phyloP scores from a whole-genome alignment of 352 stramenopile genomes.

The Phytophthora cactorum region DNA sequence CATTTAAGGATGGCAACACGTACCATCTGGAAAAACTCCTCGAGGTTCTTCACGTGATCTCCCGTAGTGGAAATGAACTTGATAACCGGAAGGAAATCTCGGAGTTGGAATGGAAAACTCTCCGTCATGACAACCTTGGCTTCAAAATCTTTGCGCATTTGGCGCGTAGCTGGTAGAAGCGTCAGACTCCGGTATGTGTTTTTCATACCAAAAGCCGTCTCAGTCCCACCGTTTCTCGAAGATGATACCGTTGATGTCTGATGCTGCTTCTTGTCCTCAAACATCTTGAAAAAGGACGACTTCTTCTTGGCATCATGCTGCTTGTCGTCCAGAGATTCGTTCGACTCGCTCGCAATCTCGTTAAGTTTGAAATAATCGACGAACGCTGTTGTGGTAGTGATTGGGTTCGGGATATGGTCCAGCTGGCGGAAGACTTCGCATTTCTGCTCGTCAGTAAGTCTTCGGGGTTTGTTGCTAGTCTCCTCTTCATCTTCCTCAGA shows the following conservation, averaged over 20 bases:
- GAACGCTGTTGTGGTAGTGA: conserved; percentile 72
- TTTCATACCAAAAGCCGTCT: conserved; percentile 24
- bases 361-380: conserved; percentile 65
- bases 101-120: conserved; percentile 72
- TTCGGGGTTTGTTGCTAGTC: conserved; percentile 14
- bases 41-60: conserved; percentile 79
- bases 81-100: conserved; percentile 79
- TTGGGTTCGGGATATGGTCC: conserved; percentile 73
- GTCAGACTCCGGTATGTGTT: conserved; percentile 78
- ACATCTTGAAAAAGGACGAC: conserved; percentile 58
- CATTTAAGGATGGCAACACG: conserved; percentile 5
- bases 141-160: conserved; percentile 73
- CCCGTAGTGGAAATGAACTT: conserved; percentile 79
- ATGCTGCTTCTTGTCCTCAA: conserved; percentile 36
- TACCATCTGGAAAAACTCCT: conserved; percentile 89
- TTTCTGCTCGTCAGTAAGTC: conserved; percentile 56
- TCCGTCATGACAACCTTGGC: conserved; percentile 82
- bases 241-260: conserved; percentile 14
- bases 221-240: not conserved
- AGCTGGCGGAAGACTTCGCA: conserved; percentile 59
- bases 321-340: conserved; percentile 21
- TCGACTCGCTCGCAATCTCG: conserved; percentile 2
- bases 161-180: conserved; percentile 49
- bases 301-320: conserved; percentile 42
- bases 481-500: conserved; percentile 15